Percentiles rank a stretch among this genome's conserved stretches.
phyloP scores from a whole-genome alignment of 495 filamentous ascomycete genomes.

The Aspergillus cristatus region DNA sequence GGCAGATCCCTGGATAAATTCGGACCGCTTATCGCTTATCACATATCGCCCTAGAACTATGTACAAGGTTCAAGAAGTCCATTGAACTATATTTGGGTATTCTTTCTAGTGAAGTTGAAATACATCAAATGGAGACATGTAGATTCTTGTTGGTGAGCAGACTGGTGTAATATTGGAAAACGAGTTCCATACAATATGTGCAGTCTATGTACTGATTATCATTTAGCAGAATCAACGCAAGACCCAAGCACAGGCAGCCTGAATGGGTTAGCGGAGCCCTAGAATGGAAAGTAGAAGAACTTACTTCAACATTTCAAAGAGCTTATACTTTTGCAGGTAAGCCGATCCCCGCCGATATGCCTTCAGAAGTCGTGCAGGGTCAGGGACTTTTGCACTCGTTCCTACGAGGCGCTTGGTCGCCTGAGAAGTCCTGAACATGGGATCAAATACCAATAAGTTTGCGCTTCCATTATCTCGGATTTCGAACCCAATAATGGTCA shows the following conservation, averaged over 20 bases:
- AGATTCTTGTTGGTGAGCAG: too few species aligned
- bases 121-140: too few species aligned
- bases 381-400: slow-evolving; percentile 27
- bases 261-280: slow-evolving; percentile 3
- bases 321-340: slow-evolving; percentile 59
- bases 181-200: too few species aligned
- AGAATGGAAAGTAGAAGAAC: slow-evolving; percentile 9
- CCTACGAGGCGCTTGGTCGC: slow-evolving; percentile 50
- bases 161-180: too few species aligned
- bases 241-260: slow-evolving; percentile 3
- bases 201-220: too few species aligned
- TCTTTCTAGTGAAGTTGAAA: too few species aligned
- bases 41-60: too few species aligned
- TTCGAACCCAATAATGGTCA: slow-evolving; percentile 88
- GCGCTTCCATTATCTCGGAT: slow-evolving; percentile 50
- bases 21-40: neutral
- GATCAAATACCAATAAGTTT: slow-evolving; percentile 82
- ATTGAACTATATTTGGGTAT: too few species aligned
- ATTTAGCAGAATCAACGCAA: neutral
- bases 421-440: slow-evolving; percentile 65
- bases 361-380: slow-evolving; percentile 51
- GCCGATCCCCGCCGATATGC: slow-evolving; percentile 58
- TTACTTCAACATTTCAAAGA: slow-evolving; percentile 74
- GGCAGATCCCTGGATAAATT: slow-evolving; percentile 5
- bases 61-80: too few species aligned